Percentiles rank a stretch among this genome's conserved stretches.
These are phyloP conservation scores for Emmonsiellopsis sp. DNA, from an alignment of 2,329 filamentous ascomycete species.

Conservation along the genomic window DNA sequence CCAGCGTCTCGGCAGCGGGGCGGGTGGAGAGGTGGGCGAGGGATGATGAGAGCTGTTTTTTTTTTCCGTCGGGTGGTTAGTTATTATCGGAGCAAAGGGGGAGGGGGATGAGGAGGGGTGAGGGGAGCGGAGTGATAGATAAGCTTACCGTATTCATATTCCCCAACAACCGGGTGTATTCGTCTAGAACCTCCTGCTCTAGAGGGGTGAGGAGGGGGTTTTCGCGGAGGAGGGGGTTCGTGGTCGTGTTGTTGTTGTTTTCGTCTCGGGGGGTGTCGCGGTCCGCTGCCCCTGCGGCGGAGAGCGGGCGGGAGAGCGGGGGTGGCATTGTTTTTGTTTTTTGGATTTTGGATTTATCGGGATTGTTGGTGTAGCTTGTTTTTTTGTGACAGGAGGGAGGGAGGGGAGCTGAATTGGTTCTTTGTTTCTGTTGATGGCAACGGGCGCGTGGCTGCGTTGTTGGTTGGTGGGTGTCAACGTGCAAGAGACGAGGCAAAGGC, in stretches of 20 bases:
- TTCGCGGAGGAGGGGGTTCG: slow-evolving; percentile 30
- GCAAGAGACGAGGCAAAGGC: too few species aligned
- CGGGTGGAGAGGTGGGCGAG: slow-evolving; percentile 51
- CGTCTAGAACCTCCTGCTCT: slow-evolving; percentile 89
- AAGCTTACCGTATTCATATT: slow-evolving; percentile 77
- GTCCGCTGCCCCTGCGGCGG: too few species aligned
- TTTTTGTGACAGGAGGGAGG: too few species aligned
- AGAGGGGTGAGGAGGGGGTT: slow-evolving; percentile 54
- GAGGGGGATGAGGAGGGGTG: neutral
- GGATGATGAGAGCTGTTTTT: slow-evolving; percentile 23
- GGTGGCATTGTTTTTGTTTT: too few species aligned
- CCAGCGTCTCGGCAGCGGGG: slow-evolving; percentile 64
- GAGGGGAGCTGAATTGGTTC: too few species aligned
- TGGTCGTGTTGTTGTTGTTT: slow-evolving; percentile 10
- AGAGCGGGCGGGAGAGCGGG: too few species aligned
- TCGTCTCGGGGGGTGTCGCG: neutral
- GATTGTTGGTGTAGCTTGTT: too few species aligned
- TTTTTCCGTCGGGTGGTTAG: neutral
- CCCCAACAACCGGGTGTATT: slow-evolving; percentile 76
- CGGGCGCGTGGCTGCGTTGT: too few species aligned
- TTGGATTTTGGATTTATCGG: too few species aligned
- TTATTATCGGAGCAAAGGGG: neutral
- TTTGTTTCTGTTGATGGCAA: too few species aligned
- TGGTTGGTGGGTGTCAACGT: too few species aligned
- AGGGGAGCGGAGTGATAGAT: too few species aligned